Evolutionary conservation across 768 basidiomycete species (phyloP).

Genomic region (Collybiopsis confluens): DNA sequence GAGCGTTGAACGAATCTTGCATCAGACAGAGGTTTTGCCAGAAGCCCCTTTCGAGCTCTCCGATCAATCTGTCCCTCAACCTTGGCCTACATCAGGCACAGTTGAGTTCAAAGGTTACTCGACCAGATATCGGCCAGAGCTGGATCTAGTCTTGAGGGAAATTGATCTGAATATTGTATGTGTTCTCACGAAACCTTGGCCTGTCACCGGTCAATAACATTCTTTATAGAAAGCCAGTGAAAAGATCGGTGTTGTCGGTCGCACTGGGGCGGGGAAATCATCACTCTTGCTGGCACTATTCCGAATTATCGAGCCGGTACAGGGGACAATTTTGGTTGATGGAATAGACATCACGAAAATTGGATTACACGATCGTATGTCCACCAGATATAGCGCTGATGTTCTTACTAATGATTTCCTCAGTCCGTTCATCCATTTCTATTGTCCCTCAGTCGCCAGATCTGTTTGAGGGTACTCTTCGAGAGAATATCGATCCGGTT

Average conservation of each 20-base stretch:
- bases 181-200: neutral
- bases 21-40: constrained; percentile 68
- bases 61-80: constrained; percentile 43
- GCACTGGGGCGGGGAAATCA: constrained; percentile 81
- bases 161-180: constrained; percentile 68
- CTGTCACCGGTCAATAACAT: neutral
- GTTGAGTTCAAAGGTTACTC: constrained; percentile 81
- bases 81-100: constrained; percentile 73
- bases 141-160: constrained; percentile 77
- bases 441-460: constrained; percentile 84
- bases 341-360: constrained; percentile 72
- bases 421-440: constrained; percentile 74
- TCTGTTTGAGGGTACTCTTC: constrained; percentile 66
- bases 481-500: constrained; percentile 89
- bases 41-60: constrained; percentile 76
- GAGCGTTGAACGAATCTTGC: constrained; percentile 81
- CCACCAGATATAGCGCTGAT: neutral
- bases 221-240: constrained; percentile 58
- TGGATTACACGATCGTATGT: constrained; percentile 67
- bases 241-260: constrained; percentile 86
- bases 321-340: constrained; percentile 69
- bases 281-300: constrained; percentile 73
- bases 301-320: constrained; percentile 68
- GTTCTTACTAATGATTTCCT: neutral
- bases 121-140: constrained; percentile 72